A percentile compares a stretch with the other conserved stretches of the same genome.
Conservation (phyloP, 2,329 filamentous ascomycete species). For the Ilyonectria destructans region DNA sequence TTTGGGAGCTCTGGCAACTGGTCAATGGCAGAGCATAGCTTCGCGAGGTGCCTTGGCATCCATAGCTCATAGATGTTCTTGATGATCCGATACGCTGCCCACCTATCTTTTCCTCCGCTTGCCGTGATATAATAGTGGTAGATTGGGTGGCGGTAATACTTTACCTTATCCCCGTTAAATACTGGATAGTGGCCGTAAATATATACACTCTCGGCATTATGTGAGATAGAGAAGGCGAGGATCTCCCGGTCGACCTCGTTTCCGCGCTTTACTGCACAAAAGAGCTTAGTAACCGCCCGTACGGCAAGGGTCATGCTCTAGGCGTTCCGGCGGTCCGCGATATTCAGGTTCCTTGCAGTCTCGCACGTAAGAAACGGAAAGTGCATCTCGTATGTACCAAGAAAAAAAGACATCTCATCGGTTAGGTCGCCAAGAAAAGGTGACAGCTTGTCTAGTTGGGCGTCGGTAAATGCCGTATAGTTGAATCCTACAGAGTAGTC, state of each 20-base stretch:
- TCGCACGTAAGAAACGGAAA: conserved; percentile 67
- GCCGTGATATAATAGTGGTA: conserved; percentile 52
- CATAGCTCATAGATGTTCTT: conserved; percentile 27
- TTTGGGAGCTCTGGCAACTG: conserved; percentile 16
- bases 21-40: conserved; percentile 31
- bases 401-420: conserved; percentile 58
- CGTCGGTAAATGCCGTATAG: conserved; percentile 59
- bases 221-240: conserved; percentile 61
- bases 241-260: conserved; percentile 59
- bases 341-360: conserved; percentile 61
- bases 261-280: conserved; percentile 54
- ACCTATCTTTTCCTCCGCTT: conserved; percentile 22
- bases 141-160: conserved; percentile 59
- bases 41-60: conserved; percentile 24
- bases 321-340: conserved; percentile 59
- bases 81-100: conserved; percentile 25
- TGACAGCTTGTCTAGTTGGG: conserved; percentile 60
- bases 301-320: conserved; percentile 60
- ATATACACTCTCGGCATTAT: conserved; percentile 47
- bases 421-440: conserved; percentile 56
- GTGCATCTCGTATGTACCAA: conserved; percentile 63
- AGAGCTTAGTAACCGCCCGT: conserved; percentile 58
- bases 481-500: conserved; percentile 62
- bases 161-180: conserved; percentile 52
- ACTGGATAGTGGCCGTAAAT: conserved; percentile 62